Evolutionary conservation across 768 basidiomycete genomes (phyloP), one percentile per base, ranked within the genome.

Genomic region (Suillus luteus): DNA sequence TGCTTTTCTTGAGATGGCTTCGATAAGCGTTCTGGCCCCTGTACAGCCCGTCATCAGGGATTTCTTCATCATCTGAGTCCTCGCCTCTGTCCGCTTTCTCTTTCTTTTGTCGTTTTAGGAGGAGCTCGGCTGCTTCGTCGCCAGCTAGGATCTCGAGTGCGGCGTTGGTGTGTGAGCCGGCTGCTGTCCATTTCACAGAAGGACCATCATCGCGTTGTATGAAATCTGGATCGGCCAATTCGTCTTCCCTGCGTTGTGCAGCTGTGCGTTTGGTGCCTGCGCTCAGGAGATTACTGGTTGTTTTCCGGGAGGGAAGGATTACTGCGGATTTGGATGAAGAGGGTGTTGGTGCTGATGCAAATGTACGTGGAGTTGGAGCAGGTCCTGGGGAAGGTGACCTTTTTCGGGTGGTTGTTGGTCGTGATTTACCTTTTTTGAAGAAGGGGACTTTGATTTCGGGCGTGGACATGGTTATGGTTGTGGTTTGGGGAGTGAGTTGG

Each of bases 1-100:
- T 86, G 71, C 82, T 88, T 79, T 92, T 93, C 78, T 89, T 89
- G 71, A 96, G 76, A 69, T 93, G 92, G 62, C 81, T 83, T 67
- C 86, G 83, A 78, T 96, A 97, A 12, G 88, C 91, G 52, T 85
- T 87, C 74, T 92, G 86, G 2, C 96, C 96, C 59, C 83, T 86
- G 73, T 99, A 99, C 70, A 93, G 73, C 8, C 95, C 95, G 75
- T 96, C 93, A 64, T 95, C 89, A 0, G 87, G 85, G 0, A 85
- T 80, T 41, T 81, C 81, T n/a, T 81, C 83, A 19, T 84, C 83
- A 14, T 81, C 27, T n/a, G n/a, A n/a, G 27, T 27, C 82, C n/a
- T 82, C 83, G 19, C 79, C 84, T 37, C 72, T 76, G 17, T 84
- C 84, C 33, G 74, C 73, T 71, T 77, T 82, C 64, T 84, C 88